A percentile compares a stretch with the other conserved stretches of the same genome.
phyloP scores from a whole-genome alignment of 768 basidiomycete species.

The Pisolithus orientalis region DNA sequence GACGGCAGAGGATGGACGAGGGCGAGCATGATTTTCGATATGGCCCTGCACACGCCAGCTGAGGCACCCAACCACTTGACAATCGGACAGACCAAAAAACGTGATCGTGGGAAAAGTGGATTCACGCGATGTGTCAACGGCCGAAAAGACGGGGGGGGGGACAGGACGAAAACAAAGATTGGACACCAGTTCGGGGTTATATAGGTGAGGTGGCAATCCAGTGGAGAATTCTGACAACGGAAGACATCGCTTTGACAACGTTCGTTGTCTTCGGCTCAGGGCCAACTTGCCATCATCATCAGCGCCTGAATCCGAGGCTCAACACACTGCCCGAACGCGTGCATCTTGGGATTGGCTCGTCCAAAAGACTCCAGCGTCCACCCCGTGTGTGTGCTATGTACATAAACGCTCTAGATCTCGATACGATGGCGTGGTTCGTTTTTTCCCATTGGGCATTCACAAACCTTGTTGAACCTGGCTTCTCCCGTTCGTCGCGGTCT shows the following conservation, averaged over 20 bases:
- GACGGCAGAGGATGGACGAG: constrained; percentile 38
- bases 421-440: not conserved
- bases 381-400: not conserved
- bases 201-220: not conserved
- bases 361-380: not conserved
- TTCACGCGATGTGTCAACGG: not conserved
- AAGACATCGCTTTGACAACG: not conserved
- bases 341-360: not conserved
- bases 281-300: not conserved
- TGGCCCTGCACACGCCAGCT: too few species aligned
- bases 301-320: not conserved
- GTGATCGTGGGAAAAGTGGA: not conserved
- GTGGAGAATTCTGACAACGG: not conserved
- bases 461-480: not conserved
- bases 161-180: not conserved
- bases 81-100: constrained; percentile 10
- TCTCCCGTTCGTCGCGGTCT: not conserved
- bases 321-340: not conserved
- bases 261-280: not conserved
- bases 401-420: not conserved
- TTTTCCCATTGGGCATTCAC: not conserved
- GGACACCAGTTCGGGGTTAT: not conserved
- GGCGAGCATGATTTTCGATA: constrained; percentile 38
- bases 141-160: not conserved
- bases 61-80: not conserved